Percentiles rank a stretch among this genome's conserved stretches.
phyloP scores from a whole-genome alignment of 768 basidiomycete species.

The Lentinula boryana region DNA sequence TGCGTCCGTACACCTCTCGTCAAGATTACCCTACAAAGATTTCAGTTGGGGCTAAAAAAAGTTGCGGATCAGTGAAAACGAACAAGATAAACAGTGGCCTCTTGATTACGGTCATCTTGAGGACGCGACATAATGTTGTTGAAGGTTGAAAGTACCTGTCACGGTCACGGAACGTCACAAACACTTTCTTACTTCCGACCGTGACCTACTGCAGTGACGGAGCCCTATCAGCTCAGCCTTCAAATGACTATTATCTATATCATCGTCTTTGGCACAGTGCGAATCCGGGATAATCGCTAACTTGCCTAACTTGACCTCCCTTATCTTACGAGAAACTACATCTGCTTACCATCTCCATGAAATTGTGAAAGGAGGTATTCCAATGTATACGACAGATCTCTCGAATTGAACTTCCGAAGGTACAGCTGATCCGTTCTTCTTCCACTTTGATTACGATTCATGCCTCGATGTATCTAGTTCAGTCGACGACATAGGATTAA shows the following conservation, averaged over 20 bases:
- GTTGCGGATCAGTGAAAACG: conserved; percentile 6
- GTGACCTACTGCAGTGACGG: too few species aligned
- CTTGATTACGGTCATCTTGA: conserved; percentile 87
- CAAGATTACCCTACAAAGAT: conserved; percentile 78
- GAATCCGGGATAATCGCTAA: neutral
- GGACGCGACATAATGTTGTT: conserved; percentile 49
- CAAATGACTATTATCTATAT: neutral
- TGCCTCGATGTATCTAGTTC: neutral
- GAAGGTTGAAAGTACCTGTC: neutral
- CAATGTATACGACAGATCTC: neutral
- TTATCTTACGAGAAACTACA: neutral
- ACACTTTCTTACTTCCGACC: too few species aligned
- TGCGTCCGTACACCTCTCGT: conserved; percentile 91
- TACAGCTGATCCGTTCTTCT: neutral
- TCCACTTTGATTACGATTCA: neutral
- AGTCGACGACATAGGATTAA: neutral
- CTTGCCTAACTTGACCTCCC: neutral
- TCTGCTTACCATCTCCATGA: neutral
- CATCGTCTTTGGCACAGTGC: neutral
- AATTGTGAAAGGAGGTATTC: neutral
- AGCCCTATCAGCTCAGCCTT: too few species aligned
- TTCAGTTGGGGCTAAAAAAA: neutral
- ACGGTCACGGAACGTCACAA: neutral
- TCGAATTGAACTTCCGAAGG: neutral
- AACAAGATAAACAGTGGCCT: conserved; percentile 86